Percentiles rank a stretch among this genome's conserved stretches.
Evolutionary conservation across 306 rosid genomes (phyloP).

Genomic region (Dalbergia oliveri): DNA sequence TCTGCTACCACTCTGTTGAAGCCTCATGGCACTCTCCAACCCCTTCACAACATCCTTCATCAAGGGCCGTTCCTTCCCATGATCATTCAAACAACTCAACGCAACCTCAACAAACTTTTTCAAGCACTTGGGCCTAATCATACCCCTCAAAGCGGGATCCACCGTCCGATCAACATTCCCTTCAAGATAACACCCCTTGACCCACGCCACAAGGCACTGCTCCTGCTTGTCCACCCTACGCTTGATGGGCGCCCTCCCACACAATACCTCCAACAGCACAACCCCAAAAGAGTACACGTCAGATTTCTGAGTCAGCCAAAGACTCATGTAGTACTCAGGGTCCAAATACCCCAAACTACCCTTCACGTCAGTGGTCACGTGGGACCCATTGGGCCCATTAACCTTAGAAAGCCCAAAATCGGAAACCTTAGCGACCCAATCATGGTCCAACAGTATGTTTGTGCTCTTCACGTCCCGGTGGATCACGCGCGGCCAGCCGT

Average conservation of each 20-base stretch:
- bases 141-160: conserved; percentile 49
- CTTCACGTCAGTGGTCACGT: conserved; percentile 47
- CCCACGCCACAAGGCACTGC: conserved; percentile 47
- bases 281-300: conserved; percentile 75
- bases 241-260: conserved; percentile 47
- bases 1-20: conserved; percentile 29
- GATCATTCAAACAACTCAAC: conserved; percentile 54
- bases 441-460: conserved; percentile 54
- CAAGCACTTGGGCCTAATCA: conserved; percentile 43
- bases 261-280: conserved; percentile 59
- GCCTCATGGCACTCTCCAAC: conserved; percentile 48
- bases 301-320: conserved; percentile 53
- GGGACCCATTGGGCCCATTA: conserved; percentile 46
- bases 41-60: conserved; percentile 63
- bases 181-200: not conserved
- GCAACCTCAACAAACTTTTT: conserved; percentile 48
- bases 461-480: conserved; percentile 70
- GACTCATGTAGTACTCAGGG: conserved; percentile 50
- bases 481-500: conserved; percentile 45
- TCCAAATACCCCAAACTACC: conserved; percentile 53
- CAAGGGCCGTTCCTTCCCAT: conserved; percentile 55
- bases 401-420: conserved; percentile 61
- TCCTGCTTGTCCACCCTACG: conserved; percentile 15
- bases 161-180: conserved; percentile 44
- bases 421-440: conserved; percentile 56